A percentile compares a stretch with the other conserved stretches of the same genome.
phyloP scores from a whole-genome alignment of 2,329 filamentous ascomycete genomes.

The Lizonia empirigonia region DNA sequence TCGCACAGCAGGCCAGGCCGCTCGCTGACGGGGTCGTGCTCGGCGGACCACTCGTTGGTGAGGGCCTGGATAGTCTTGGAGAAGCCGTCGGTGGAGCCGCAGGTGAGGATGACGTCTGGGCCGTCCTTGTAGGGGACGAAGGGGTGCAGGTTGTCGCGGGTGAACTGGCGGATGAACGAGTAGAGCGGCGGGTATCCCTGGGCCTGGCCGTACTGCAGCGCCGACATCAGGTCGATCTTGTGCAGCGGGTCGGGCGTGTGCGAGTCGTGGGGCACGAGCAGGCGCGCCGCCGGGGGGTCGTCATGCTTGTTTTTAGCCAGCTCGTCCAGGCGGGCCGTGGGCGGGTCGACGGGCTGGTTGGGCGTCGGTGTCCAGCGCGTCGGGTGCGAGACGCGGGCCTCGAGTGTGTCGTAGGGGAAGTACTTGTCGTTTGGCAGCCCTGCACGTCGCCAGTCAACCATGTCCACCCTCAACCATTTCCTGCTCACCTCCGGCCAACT shows the following conservation, averaged over 20 bases:
- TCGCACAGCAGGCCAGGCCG: slow-evolving; percentile 81
- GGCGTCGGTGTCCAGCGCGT: slow-evolving; percentile 74
- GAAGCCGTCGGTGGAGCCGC: slow-evolving; percentile 85
- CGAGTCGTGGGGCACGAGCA: slow-evolving; percentile 74
- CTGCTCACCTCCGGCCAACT: slow-evolving; percentile 66
- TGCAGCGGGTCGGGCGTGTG: slow-evolving; percentile 62
- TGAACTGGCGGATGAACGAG: slow-evolving; percentile 79
- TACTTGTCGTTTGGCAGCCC: slow-evolving; percentile 80
- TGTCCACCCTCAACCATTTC: too few relatives aligned
- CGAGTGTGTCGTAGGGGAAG: slow-evolving; percentile 90
- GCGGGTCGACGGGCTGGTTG: slow-evolving; percentile 62
- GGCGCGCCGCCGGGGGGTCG: slow-evolving; percentile 52
- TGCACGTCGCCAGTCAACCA: slow-evolving; percentile 51
- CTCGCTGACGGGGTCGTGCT: slow-evolving; percentile 68
- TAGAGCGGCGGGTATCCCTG: slow-evolving; percentile 80
- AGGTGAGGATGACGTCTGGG: slow-evolving; percentile 77
- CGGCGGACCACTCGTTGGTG: slow-evolving; percentile 74
- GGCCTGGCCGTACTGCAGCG: slow-evolving; percentile 85
- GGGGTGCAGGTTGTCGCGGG: slow-evolving; percentile 76
- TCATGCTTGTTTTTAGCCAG: slow-evolving; percentile 34
- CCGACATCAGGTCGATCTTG: slow-evolving; percentile 80
- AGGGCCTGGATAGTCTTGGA: slow-evolving; percentile 77
- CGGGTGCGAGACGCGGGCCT: slow-evolving; percentile 77
- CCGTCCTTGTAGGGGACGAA: slow-evolving; percentile 78
- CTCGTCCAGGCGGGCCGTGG: slow-evolving; percentile 36